Evolutionary conservation across 257 asterid species (phyloP).

Genomic region (Knoxia roxburghii): DNA sequence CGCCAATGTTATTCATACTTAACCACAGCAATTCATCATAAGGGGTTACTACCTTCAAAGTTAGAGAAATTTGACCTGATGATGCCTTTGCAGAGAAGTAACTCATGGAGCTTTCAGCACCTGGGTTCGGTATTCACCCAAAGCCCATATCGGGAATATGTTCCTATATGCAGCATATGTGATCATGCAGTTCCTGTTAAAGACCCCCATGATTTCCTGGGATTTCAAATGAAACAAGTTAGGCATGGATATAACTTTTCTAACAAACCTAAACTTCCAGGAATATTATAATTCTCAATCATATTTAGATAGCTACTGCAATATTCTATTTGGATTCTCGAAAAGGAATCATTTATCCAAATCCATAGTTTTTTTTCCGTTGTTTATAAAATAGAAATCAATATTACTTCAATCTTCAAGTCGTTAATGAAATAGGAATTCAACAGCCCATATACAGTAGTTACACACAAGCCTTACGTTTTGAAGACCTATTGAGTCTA

Average conservation of each 20-base stretch:
- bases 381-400: too few species aligned
- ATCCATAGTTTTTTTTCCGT: too few species aligned
- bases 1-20: neutral
- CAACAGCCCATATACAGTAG: too few species aligned
- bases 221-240: slow-evolving; percentile 7
- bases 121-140: slow-evolving; percentile 61
- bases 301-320: too few species aligned
- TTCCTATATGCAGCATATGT: slow-evolving; percentile 88
- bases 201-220: slow-evolving; percentile 91
- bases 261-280: too few species aligned
- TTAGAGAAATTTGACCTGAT: neutral
- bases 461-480: too few species aligned
- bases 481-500: too few species aligned
- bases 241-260: neutral
- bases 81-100: neutral
- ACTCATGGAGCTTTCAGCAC: slow-evolving; percentile 43
- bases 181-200: slow-evolving; percentile 85
- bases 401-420: too few species aligned
- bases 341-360: too few species aligned
- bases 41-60: neutral
- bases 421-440: too few species aligned
- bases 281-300: too few species aligned
- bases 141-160: slow-evolving; percentile 93
- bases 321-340: too few species aligned
- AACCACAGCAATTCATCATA: neutral